Evolutionary conservation across 176 grass and related monocot genomes (phyloP).

Genomic region (Calamus simplicifolius): DNA sequence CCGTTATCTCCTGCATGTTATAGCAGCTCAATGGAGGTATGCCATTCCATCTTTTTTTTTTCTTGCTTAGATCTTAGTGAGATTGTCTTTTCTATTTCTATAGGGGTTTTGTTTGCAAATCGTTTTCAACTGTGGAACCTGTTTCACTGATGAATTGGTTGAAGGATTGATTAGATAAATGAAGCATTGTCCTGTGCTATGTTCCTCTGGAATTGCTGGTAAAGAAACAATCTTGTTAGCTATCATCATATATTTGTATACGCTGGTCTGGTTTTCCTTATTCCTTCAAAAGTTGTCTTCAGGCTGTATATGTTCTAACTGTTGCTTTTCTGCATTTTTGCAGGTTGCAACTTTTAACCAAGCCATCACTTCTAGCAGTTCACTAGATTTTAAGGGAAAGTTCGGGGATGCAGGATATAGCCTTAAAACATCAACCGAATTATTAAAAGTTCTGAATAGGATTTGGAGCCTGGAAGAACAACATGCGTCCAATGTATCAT

Average conservation of each 20-base stretch:
- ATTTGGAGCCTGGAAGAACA: slow-evolving; percentile 99
- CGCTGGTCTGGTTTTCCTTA: no score
- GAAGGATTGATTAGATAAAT: no score
- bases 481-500: slow-evolving; percentile 54
- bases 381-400: slow-evolving; percentile 53
- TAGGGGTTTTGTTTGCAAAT: no score
- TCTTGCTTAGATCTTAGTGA: no score
- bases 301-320: slow-evolving; percentile 21
- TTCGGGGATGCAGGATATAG: slow-evolving; percentile 42
- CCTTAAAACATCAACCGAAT: slow-evolving; percentile 83
- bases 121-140: no score
- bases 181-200: no score
- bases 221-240: no score
- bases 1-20: slow-evolving; percentile 70
- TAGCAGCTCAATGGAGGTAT: slow-evolving; percentile 76
- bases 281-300: not conserved
- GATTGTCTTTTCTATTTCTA: no score
- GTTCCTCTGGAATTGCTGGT: no score
- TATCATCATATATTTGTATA: no score
- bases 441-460: slow-evolving; percentile 91
- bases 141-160: no score
- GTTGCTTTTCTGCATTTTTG: slow-evolving; percentile 23
- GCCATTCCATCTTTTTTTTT: not conserved
- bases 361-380: slow-evolving; percentile 45
- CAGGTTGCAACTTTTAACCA: slow-evolving; percentile 66